Evolutionary conservation across 306 rosid species (phyloP).

Genomic region (Gastrolobium villosum): DNA sequence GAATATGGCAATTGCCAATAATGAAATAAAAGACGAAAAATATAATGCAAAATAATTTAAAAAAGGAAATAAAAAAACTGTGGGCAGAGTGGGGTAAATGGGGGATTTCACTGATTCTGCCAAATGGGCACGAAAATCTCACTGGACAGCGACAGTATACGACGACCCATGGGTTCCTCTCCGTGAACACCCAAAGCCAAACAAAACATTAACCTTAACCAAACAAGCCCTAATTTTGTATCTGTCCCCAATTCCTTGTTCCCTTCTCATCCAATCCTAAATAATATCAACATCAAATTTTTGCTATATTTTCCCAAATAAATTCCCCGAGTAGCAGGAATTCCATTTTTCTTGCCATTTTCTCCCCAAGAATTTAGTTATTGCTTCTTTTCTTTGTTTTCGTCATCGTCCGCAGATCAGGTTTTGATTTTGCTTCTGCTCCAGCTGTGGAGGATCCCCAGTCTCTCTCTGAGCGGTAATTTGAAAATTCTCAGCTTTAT

Average conservation of each 20-base stretch:
- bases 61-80: conserved; percentile 1
- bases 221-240: conserved; percentile 73
- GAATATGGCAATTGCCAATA: not conserved
- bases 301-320: conserved; percentile 25
- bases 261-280: conserved; percentile 30
- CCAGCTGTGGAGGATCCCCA: conserved; percentile 45
- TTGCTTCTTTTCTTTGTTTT: conserved; percentile 34
- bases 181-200: conserved; percentile 56
- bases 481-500: conserved; percentile 39
- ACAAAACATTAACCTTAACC: conserved; percentile 49
- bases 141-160: conserved; percentile 72
- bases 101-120: conserved; percentile 43
- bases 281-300: conserved; percentile 38
- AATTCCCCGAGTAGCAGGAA: conserved; percentile 35
- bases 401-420: conserved; percentile 52
- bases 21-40: not conserved
- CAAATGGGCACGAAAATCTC: conserved; percentile 50
- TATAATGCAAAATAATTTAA: not conserved
- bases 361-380: conserved; percentile 19
- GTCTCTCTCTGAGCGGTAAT: conserved; percentile 48
- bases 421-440: conserved; percentile 47
- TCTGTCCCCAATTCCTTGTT: conserved; percentile 42
- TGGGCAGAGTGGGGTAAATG: conserved; percentile 48
- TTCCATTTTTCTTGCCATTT: conserved; percentile 13
- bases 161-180: conserved; percentile 66